These are phyloP conservation scores for Xerocomus potaroensis DNA, from an alignment of 768 basidiomycete species.

Conservation along the genomic window DNA sequence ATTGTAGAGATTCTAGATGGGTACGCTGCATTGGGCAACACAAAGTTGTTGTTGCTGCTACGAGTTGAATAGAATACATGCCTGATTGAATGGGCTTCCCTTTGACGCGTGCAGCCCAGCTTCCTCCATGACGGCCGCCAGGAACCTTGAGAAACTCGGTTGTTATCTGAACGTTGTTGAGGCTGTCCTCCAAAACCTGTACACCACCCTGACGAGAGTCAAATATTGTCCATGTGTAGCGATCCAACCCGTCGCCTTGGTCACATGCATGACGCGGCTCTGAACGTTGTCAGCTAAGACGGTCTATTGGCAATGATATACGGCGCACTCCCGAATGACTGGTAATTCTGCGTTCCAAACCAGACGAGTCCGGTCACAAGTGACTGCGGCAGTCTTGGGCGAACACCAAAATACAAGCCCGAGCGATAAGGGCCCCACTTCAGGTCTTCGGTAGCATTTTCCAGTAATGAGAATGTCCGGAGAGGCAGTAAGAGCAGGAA, in stretches of 20 bases:
- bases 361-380: conserved; percentile 91
- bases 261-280: conserved; percentile 85
- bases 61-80: conserved; percentile 21
- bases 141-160: conserved; percentile 86
- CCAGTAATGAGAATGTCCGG: conserved; percentile 14
- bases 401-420: conserved; percentile 91
- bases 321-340: conserved; percentile 60
- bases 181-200: conserved; percentile 74
- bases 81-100: conserved; percentile 72
- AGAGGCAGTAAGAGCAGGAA: conserved; percentile 22
- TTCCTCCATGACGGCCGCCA: conserved; percentile 78
- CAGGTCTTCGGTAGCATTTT: conserved; percentile 39
- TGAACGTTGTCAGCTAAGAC: conserved; percentile 25
- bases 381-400: conserved; percentile 82
- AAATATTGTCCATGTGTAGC: conserved; percentile 85
- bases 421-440: conserved; percentile 83
- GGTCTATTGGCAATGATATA: conserved; percentile 1
- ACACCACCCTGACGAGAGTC: conserved; percentile 83
- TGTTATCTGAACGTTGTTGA: conserved; percentile 81
- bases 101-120: conserved; percentile 83
- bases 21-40: conserved; percentile 26
- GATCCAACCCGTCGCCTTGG: conserved; percentile 74
- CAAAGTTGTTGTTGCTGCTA: conserved; percentile 25
- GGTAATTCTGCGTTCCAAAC: conserved; percentile 86
- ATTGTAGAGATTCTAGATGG: conserved; percentile 71